Base-by-base conservation (phyloP, 116 monocot genomes). In the Trichopus zeylanicus region DNA sequence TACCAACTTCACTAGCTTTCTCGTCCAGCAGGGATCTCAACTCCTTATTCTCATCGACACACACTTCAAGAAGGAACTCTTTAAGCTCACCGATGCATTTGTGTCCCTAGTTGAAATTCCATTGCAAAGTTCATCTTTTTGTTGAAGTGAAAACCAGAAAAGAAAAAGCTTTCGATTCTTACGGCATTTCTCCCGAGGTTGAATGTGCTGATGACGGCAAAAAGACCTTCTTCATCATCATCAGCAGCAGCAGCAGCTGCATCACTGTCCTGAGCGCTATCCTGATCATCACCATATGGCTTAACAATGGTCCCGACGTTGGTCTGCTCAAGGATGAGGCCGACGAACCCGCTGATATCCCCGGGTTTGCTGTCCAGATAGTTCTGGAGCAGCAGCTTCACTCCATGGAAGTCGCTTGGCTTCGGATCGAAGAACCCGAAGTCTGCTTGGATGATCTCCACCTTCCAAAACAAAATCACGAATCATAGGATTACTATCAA, bases 221-320 rank as follows among this genome's bases (percentile, higher is more conserved):
- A 82, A 15, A 71, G 47, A 27, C 58, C 79, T 13, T 68, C 69
- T 7, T 72, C 84, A 48, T 64, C 49, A 26, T 42, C 57, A 16
- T 56, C 60, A 12, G 4, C 63, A 1, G n/a, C n/a, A n/a, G n/a
- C n/a, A n/a, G n/a, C n/a, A n/a, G n/a, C n/a, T n/a, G n/a, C n/a
- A n/a, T n/a, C n/a, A n/a, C n/a, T n/a, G n/a, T n/a, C n/a, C n/a
- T n/a, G n/a, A n/a, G 59, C 70, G 20, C 51, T 70, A 25, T 64
- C 32, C 1, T 69, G 63, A 6, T 68, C 60, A 31, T 82, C 64
- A 3, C 54, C 29, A 12, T 56, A 62, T 27, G 53, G 57, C 61
- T 79, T 87, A 19, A 82, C 73, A 13, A 87, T 79, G 0, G 83
- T 82, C 4, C 87, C 87, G 0, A 87, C 87, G 22, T 82, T 87